Conservation (phyloP, 331 rosid genomes). For the Malus hybrid region DNA sequence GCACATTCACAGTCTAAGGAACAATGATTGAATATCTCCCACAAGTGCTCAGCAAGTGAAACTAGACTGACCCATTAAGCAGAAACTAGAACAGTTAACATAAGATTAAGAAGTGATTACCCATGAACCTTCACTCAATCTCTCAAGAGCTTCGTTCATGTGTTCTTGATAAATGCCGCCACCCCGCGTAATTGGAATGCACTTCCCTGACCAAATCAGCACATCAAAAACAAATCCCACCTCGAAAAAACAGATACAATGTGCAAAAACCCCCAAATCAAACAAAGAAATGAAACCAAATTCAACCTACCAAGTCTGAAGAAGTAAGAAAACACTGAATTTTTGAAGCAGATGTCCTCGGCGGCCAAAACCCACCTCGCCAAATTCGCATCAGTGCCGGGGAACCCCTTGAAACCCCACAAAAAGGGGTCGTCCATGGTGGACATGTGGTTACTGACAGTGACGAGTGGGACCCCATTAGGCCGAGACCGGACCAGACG, state of each 20-base stretch:
- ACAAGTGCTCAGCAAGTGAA: background rate
- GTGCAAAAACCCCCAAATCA: background rate
- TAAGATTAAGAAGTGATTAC: conserved; percentile 37
- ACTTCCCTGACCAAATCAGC: conserved; percentile 56
- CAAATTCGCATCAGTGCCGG: conserved; percentile 36
- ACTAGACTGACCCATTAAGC: background rate
- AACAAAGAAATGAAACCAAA: background rate
- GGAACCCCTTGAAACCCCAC: conserved; percentile 89
- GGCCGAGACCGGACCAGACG: conserved; percentile 62
- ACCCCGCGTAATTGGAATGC: conserved; percentile 90
- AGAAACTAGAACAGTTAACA: background rate
- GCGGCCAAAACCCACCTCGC: conserved; percentile 83
- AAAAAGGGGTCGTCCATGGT: conserved; percentile 85
- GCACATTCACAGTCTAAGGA: background rate
- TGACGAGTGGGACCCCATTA: conserved; percentile 65
- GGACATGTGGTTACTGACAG: conserved; percentile 95
- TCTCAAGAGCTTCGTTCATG: conserved; percentile 85
- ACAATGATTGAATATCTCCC: background rate
- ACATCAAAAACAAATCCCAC: conserved; percentile 8
- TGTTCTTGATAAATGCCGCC: conserved; percentile 84
- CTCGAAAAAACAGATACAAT: background rate
- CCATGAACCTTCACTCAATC: conserved; percentile 71
- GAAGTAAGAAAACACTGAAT: conserved; percentile 41
- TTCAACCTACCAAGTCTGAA: conserved; percentile 52
- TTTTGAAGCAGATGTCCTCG: conserved; percentile 75